These are phyloP conservation scores for Oleoguttula mirabilis DNA, from an alignment of 495 filamentous ascomycete genomes.

Conservation along the genomic window DNA sequence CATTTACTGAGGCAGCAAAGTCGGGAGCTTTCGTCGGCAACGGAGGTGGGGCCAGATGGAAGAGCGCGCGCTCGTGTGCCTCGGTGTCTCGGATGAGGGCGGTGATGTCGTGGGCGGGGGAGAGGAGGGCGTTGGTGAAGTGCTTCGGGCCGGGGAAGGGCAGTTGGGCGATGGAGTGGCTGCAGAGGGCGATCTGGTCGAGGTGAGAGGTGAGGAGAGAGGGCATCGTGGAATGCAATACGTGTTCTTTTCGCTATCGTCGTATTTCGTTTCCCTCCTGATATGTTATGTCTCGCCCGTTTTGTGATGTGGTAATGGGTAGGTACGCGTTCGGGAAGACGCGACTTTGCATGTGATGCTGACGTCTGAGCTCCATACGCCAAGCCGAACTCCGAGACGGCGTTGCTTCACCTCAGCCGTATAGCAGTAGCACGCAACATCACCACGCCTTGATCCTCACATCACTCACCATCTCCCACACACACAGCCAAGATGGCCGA, in stretches of 20 bases:
- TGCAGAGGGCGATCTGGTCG: constrained; percentile 79
- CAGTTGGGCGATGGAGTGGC: constrained; percentile 69
- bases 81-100: constrained; percentile 91
- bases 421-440: constrained; percentile 1
- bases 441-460: neutral
- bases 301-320: too few species aligned
- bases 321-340: too few species aligned
- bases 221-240: too few species aligned
- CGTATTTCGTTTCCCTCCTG: too few species aligned
- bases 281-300: too few species aligned
- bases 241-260: too few species aligned
- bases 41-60: constrained; percentile 65
- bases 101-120: constrained; percentile 79
- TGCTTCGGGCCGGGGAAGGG: constrained; percentile 85
- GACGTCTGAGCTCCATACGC: too few species aligned
- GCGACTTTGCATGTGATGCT: too few species aligned
- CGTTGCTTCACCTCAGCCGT: too few species aligned
- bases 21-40: constrained; percentile 37
- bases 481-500: constrained; percentile 26
- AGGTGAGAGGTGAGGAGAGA: constrained; percentile 71
- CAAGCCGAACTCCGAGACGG: too few species aligned
- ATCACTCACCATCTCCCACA: neutral
- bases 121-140: constrained; percentile 87
- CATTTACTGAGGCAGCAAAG: constrained; percentile 38
- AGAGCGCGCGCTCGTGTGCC: constrained; percentile 85